Base-by-base conservation (phyloP, 192 early-diverging fungal genomes). In the Umbelopsis ramanniana region DNA sequence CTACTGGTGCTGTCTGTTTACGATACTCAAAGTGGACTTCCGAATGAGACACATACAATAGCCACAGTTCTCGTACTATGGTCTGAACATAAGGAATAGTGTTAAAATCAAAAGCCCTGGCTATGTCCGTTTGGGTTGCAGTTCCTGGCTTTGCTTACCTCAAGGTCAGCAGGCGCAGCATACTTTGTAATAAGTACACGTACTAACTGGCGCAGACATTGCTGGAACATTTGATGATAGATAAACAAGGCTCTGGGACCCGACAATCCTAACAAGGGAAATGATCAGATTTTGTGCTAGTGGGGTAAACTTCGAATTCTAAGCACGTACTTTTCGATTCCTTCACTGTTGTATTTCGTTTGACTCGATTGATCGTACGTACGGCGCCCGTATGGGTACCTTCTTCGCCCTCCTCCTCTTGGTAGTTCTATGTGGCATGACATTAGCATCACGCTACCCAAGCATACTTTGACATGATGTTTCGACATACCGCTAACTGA, bases 11-110 rank as follows among this genome's bases (percentile, higher is more conserved):
- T 12, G 12, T 57, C 22, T 52, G 63, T 66, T 46, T 45, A 37
- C 55, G 10, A 52, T 43, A 46, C 57, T 47, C 7, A 45, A 29
- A 55, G 40, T 55, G 14, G 68, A 71, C n/a, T 29, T 48, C 60
- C 23, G 54, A 68, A 35, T 48, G 46, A 21, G 75, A 54, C 15
- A 76, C 70, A 50, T 72, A 69, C 14, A 77, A 8, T 38, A 81
- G n/a, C 79, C 79, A 81, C n/a, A 81, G 11, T 37, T 81, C 75
- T n/a, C 75, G 69, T 26, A 70, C 76, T 2, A 69, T 26, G 43
- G 33, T 46, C 74, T 80, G 40, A 2, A 43, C 11, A 43, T 26
- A 10, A 52, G n/a, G 1, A 35, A 43, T 11, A 43, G 11, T 2
- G 1, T 33, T 14, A 68, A 17, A 35, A 23, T 70, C 12, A n/a